These are phyloP conservation scores for Setomelanomma holmii DNA, from an alignment of 2,329 filamentous ascomycete species.

Conservation along the genomic window DNA sequence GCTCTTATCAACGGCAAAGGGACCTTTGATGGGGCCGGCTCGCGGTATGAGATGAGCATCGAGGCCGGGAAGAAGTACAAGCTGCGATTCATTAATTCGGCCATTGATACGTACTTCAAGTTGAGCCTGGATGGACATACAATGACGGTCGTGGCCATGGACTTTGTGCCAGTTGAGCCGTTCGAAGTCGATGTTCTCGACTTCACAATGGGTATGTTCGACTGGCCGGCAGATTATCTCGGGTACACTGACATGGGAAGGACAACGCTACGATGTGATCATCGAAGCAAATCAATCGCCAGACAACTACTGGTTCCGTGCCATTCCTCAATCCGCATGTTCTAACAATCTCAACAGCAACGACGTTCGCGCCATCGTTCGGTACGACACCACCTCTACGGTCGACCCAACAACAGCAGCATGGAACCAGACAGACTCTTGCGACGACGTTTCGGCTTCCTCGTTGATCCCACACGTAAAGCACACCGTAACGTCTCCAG, in stretches of 20 bases:
- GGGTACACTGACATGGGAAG: constrained; percentile 11
- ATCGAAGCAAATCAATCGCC: constrained; percentile 29
- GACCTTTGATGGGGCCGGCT: not conserved
- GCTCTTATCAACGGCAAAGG: not conserved
- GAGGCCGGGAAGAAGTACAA: not conserved
- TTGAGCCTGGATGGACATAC: not conserved
- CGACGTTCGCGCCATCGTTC: constrained; percentile 47
- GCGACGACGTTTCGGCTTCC: constrained; percentile 41
- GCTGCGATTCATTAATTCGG: not conserved
- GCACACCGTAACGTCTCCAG: constrained; percentile 17
- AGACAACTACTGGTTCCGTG: constrained; percentile 35
- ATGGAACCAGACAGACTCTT: constrained; percentile 33
- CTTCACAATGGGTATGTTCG: not conserved
- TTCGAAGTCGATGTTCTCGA: not conserved
- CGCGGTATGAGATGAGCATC: not conserved
- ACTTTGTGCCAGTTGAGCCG: not conserved
- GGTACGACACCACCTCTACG: constrained; percentile 33
- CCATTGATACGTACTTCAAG: not conserved
- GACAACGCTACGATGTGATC: constrained; percentile 41
- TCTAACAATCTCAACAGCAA: constrained; percentile 19
- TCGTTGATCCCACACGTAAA: constrained; percentile 29
- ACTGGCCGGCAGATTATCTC: too few species aligned
- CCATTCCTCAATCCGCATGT: constrained; percentile 14
- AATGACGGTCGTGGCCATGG: not conserved
- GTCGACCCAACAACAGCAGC: constrained; percentile 38